Base-by-base conservation (phyloP, 2,329 filamentous ascomycete species). In the Colletotrichum higginsianum region DNA sequence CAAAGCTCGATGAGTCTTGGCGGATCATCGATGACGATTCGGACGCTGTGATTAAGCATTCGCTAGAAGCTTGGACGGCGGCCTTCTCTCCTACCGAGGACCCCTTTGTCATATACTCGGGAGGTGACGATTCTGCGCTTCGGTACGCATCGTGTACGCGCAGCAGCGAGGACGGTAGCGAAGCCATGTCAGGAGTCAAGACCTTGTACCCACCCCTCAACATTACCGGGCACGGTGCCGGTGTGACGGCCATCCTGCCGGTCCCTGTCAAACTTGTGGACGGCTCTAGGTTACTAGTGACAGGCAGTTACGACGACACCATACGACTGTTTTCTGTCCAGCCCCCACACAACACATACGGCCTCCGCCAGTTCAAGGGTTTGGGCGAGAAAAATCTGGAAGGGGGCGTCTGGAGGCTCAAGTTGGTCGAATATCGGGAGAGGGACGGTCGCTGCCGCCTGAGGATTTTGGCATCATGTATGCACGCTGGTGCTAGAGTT, bases 281-380 rank as follows among this genome's bases (percentile, higher is more conserved):
- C 11, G 83, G 84, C 3, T 85, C 86, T 1, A 84, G 86, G 4
- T 78, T 96, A 5, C 81, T 97, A 2, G 77, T 98, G 3, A 98
- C 95, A 0, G 96, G 96, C 4, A 97, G 94, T 78, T 99, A 98
- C 78, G 96, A 98, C 77, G 95, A 98, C 76, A 86, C 87, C 72
- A 84, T 98, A 21, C 89, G 96, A 15, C 85, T 98, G 2, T 87
- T 93, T 60, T 80, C 86, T 1, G 82, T 90, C 13, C 79, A 83
- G 35, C 82, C 85, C 13, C 80, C 82, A 2, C 76, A 83, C 50
- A 74, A 77, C 38, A 81, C 82, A 0, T 85, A 86, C 74, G 79
- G 84, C 26, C 75, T 79, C 63, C 81, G 82, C 61, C 84, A 82
- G 56, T 80, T 84, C 1, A 85, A 84, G 42, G 82, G 92, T 3